Conservation (phyloP, 2,329 filamentous ascomycete species). For the Cephalotrichum gorgonifer region DNA sequence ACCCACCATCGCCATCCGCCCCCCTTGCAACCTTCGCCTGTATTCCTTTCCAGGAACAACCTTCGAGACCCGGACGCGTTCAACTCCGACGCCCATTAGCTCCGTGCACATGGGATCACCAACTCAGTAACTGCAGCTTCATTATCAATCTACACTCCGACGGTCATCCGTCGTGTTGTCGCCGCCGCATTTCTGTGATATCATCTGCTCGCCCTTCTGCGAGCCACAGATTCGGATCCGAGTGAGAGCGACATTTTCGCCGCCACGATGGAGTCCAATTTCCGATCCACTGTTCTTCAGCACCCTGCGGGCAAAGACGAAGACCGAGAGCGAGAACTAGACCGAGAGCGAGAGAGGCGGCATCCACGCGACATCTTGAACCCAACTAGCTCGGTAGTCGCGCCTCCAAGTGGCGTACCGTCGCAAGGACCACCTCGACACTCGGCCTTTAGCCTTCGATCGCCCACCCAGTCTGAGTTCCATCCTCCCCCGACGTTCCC, state of each 20-base stretch:
- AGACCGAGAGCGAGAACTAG: no score
- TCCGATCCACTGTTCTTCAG: constrained; percentile 39
- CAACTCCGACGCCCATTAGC: neutral
- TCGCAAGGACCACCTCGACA: constrained; percentile 20
- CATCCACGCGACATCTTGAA: constrained; percentile 37
- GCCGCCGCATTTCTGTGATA: neutral
- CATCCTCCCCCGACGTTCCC: constrained; percentile 15
- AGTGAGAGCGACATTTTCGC: constrained; percentile 8
- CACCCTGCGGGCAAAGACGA: constrained; percentile 29
- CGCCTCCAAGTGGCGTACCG: constrained; percentile 11
- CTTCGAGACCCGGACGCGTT: neutral
- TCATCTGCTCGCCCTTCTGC: neutral
- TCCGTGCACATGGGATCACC: constrained; percentile 1
- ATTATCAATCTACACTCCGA: neutral
- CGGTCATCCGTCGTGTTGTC: neutral
- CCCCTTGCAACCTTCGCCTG: neutral
- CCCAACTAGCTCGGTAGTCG: constrained; percentile 18
- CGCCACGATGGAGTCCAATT: constrained; percentile 33
- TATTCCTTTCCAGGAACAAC: neutral
- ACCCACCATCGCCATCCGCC: neutral
- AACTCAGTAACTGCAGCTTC: neutral
- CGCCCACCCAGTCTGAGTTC: constrained; percentile 34
- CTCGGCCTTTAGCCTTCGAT: constrained; percentile 37
- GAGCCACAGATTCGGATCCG: constrained; percentile 3
- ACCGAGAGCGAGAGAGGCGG: constrained; percentile 16